A percentile compares a stretch with the other conserved stretches of the same genome.
Conservation (phyloP, 2,329 filamentous ascomycete genomes). For the Tolypocladium pustulatum region DNA sequence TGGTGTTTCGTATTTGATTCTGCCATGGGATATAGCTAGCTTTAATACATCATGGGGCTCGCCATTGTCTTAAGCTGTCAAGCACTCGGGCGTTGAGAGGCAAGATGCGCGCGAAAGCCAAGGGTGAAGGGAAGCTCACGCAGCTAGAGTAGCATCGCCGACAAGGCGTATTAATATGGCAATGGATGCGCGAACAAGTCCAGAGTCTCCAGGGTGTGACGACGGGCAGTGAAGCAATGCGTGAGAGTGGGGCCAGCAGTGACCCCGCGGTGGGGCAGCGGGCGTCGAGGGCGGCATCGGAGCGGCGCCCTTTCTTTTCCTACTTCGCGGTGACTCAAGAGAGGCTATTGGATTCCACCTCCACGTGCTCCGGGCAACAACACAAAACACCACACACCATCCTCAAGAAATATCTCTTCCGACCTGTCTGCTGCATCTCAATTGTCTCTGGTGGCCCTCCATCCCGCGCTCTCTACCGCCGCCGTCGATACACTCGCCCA, state of each 20-base stretch:
- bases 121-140: too few species aligned
- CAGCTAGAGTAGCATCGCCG: too few species aligned
- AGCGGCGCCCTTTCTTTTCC: background rate
- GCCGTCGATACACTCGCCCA: background rate
- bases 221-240: too few species aligned
- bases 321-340: background rate
- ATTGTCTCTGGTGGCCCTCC: background rate
- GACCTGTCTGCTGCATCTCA: background rate
- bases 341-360: background rate
- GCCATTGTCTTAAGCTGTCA: background rate
- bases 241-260: too few species aligned
- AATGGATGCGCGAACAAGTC: too few species aligned
- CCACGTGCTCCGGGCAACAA: background rate
- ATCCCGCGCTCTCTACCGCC: background rate
- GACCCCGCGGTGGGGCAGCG: too few species aligned
- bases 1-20: background rate
- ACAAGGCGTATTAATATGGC: too few species aligned
- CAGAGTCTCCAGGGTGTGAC: too few species aligned
- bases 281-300: background rate
- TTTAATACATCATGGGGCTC: background rate
- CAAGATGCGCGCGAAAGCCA: too few species aligned
- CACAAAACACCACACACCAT: background rate
- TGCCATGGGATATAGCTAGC: background rate
- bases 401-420: background rate
- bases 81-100: background rate